Percentiles rank a stretch among this genome's conserved stretches.
Evolutionary conservation across 805 yeast genomes (phyloP).

Genomic region (Ogataea salicorniae): DNA sequence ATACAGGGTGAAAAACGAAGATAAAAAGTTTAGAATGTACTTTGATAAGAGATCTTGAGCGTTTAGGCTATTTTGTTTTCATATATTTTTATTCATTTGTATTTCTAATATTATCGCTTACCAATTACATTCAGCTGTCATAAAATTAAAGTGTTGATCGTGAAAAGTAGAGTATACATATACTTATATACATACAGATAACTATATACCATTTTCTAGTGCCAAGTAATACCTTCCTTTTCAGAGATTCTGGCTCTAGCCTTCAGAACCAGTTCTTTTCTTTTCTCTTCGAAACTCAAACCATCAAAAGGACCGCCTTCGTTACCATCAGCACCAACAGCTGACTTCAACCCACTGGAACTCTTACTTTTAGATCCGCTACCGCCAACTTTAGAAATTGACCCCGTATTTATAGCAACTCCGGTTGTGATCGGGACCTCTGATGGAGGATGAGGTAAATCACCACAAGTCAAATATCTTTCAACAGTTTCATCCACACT

Average conservation of each 20-base stretch:
- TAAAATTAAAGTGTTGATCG: background rate
- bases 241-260: conserved; percentile 52
- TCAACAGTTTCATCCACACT: conserved; percentile 79
- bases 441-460: conserved; percentile 38
- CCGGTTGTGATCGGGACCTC: too few relatives aligned
- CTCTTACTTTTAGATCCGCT: background rate
- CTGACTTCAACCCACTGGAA: background rate
- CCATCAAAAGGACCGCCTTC: conserved; percentile 35
- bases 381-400: background rate
- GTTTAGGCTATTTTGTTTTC: background rate
- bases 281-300: conserved; percentile 41
- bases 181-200: background rate
- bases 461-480: conserved; percentile 55
- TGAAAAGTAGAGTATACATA: background rate
- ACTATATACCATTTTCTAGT: background rate
- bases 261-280: conserved; percentile 51
- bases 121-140: too few relatives aligned
- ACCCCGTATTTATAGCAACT: background rate
- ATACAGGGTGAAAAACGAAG: conserved; percentile 74
- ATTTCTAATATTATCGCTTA: background rate
- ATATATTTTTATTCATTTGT: background rate
- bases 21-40: conserved; percentile 35
- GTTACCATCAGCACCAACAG: background rate
- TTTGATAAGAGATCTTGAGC: conserved; percentile 24
- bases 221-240: conserved; percentile 15